Conservation (phyloP, 306 rosid genomes). For the Inga oerstediana region DNA sequence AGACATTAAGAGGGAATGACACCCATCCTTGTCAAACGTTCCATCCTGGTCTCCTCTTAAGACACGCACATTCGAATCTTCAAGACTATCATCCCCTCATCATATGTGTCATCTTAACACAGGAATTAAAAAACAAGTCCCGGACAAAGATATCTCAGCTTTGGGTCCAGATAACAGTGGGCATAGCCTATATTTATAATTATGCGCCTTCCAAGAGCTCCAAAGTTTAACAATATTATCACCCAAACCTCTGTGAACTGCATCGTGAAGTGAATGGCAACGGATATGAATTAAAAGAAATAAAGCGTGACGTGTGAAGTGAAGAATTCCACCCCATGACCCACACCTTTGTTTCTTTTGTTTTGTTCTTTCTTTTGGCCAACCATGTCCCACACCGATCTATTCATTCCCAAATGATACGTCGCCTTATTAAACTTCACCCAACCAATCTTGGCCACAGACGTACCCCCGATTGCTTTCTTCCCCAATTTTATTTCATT, state of each 20-base stretch:
- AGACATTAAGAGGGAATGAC: too few species aligned
- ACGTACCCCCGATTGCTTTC: background rate
- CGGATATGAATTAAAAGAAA: too few species aligned
- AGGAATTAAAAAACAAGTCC: slow-evolving; percentile 10
- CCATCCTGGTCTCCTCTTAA: background rate
- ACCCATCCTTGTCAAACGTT: background rate
- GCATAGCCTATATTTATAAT: background rate
- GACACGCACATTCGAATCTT: slow-evolving; percentile 1
- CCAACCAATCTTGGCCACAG: background rate
- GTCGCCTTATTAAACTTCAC: background rate
- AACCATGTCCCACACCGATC: too few species aligned
- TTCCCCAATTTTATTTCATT: too few species aligned
- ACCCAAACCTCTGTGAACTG: background rate
- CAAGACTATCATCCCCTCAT: background rate
- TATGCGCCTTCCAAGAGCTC: background rate
- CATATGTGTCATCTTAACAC: background rate
- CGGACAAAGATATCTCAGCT: background rate
- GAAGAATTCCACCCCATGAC: too few species aligned
- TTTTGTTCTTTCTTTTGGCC: too few species aligned
- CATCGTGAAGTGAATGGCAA: background rate
- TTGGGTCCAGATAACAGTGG: background rate
- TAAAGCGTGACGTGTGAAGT: too few species aligned
- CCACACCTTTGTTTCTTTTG: too few species aligned
- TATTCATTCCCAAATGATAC: background rate
- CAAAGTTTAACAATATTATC: background rate